Evolutionary conservation across 306 rosid genomes (phyloP).

Genomic region (Cicer cuneatum): DNA sequence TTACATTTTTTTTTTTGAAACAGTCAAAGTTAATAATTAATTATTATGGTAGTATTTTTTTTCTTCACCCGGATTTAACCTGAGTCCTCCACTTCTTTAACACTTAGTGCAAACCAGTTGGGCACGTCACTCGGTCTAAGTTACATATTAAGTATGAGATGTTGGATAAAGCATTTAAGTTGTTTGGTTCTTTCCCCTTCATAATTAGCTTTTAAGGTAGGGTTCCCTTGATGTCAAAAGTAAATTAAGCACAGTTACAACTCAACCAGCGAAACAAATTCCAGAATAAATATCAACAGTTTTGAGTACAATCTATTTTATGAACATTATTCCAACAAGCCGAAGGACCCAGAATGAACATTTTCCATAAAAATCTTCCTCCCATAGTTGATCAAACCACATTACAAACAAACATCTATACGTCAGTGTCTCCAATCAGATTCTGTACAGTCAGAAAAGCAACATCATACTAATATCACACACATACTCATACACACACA

Average conservation of each 20-base stretch:
- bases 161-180: too few species aligned
- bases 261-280: not conserved
- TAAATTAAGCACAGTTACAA: not conserved
- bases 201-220: too few species aligned
- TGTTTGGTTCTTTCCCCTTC: too few species aligned
- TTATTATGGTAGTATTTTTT: too few species aligned
- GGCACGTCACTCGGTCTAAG: too few species aligned
- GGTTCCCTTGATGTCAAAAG: not conserved
- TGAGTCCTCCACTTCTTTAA: too few species aligned
- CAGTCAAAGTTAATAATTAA: too few species aligned
- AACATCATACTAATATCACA: not conserved
- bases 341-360: conserved; percentile 41
- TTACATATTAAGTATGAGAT: too few species aligned
- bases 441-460: conserved; percentile 56
- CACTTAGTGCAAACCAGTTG: too few species aligned
- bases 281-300: conserved; percentile 43
- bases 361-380: conserved; percentile 37
- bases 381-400: conserved; percentile 32
- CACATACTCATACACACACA: not conserved
- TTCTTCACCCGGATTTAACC: too few species aligned
- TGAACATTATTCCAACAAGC: conserved; percentile 51
- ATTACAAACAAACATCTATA: conserved; percentile 47
- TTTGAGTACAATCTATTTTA: conserved; percentile 47
- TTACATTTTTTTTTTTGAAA: too few species aligned
- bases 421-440: conserved; percentile 49